Conservation (phyloP, 306 rosid genomes). For the Fragaria iinumae region DNA sequence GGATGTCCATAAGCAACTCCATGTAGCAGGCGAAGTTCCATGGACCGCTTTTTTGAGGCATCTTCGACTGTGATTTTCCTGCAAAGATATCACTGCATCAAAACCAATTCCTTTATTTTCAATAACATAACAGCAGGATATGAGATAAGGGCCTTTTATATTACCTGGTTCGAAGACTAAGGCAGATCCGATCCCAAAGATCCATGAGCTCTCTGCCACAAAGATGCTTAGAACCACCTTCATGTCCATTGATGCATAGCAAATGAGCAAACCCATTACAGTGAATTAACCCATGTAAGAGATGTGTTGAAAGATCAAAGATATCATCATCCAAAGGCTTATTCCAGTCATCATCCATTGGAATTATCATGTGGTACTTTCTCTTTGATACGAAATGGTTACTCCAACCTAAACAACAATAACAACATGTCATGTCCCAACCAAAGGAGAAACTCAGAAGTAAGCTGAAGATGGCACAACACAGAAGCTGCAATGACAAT, state of each 20-base stretch:
- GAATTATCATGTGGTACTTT: constrained; percentile 78
- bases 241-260: too few relatives aligned
- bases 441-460: background rate
- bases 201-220: constrained; percentile 82
- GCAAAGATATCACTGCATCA: constrained; percentile 11
- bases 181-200: constrained; percentile 84
- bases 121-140: background rate
- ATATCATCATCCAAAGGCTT: constrained; percentile 57
- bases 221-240: constrained; percentile 59
- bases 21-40: constrained; percentile 85
- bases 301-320: constrained; percentile 53
- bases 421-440: constrained; percentile 5
- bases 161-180: constrained; percentile 60
- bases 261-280: too few relatives aligned
- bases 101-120: background rate
- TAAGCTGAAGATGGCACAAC: background rate
- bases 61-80: constrained; percentile 79
- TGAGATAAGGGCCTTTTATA: background rate
- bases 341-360: constrained; percentile 64
- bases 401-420: constrained; percentile 69
- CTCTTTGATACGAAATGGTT: constrained; percentile 74
- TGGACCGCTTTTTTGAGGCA: constrained; percentile 58
- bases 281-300: constrained; percentile 65
- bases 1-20: constrained; percentile 88
- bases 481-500: background rate